Evolutionary conservation across 495 filamentous ascomycete species (phyloP).

Genomic region (Astrocystis sublimbata): DNA sequence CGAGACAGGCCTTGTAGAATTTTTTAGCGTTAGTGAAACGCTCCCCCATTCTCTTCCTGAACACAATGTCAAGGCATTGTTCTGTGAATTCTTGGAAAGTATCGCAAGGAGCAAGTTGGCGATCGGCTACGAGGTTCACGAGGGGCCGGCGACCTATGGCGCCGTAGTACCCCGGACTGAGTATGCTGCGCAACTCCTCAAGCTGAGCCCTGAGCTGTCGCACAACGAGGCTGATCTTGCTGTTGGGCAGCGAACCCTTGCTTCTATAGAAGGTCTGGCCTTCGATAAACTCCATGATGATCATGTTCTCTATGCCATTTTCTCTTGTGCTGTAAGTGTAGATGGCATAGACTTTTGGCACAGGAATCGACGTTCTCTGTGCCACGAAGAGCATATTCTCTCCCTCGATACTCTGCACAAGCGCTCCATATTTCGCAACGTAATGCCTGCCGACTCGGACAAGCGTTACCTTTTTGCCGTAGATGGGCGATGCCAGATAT

Average conservation of each 20-base stretch:
- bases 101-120: background rate
- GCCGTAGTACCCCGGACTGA: slow-evolving; percentile 9
- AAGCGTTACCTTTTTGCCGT: slow-evolving; percentile 20
- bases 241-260: background rate
- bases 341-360: slow-evolving; percentile 42
- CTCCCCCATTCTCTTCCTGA: too few species aligned
- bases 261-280: background rate
- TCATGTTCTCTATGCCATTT: slow-evolving; percentile 10
- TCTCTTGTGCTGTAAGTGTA: slow-evolving; percentile 17
- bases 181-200: slow-evolving; percentile 17
- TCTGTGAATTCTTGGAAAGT: background rate
- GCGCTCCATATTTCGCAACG: slow-evolving; percentile 42
- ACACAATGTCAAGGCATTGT: background rate
- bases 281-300: slow-evolving; percentile 16
- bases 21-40: background rate
- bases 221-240: background rate
- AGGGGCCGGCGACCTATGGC: slow-evolving; percentile 1
- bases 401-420: slow-evolving; percentile 36
- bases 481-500: background rate
- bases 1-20: background rate
- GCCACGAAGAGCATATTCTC: slow-evolving; percentile 44
- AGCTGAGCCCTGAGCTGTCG: slow-evolving; percentile 14
- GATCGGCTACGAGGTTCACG: background rate
- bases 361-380: slow-evolving; percentile 32
- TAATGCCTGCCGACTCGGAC: slow-evolving; percentile 36